Percentiles rank a stretch among this genome's conserved stretches.
phyloP scores from a whole-genome alignment of 208 protist genomes.

The Trypanosoma cruzi region DNA sequence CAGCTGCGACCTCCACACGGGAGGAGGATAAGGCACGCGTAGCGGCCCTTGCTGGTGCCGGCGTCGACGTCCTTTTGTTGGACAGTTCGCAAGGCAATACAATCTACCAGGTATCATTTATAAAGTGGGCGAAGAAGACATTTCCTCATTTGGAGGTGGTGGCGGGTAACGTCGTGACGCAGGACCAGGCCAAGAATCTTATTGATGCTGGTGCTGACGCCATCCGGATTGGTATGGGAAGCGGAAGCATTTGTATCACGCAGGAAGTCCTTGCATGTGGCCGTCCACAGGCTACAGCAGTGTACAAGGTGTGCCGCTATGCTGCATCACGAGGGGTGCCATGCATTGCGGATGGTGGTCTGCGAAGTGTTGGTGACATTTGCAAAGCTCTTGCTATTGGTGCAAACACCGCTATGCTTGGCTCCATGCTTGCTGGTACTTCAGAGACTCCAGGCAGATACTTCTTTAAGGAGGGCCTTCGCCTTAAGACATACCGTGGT shows the following conservation, averaged over 20 bases:
- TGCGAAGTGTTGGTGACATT: constrained; percentile 95
- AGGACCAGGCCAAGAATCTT: constrained; percentile 95
- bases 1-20: constrained; percentile 93
- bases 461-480: constrained; percentile 92
- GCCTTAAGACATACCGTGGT: constrained; percentile 96
- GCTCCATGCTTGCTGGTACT: constrained; percentile 93
- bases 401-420: constrained; percentile 89
- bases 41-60: constrained; percentile 78
- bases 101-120: constrained; percentile 96
- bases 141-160: constrained; percentile 90
- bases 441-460: constrained; percentile 93
- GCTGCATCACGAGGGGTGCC: constrained; percentile 91
- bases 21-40: constrained; percentile 90
- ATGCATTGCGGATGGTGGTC: constrained; percentile 95
- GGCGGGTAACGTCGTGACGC: constrained; percentile 97
- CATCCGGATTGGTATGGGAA: constrained; percentile 98
- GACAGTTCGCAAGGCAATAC: constrained; percentile 97
- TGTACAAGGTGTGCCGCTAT: constrained; percentile 93
- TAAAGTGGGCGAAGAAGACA: constrained; percentile 93
- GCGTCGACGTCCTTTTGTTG: constrained; percentile 94
- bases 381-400: constrained; percentile 95
- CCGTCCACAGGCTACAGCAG: constrained; percentile 95
- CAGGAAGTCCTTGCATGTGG: constrained; percentile 96
- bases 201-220: constrained; percentile 97
- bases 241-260: constrained; percentile 98